Evolutionary conservation across 1,284 basidiomycete species (phyloP), one percentile per base, ranked within the genome.

Genomic region (Ustilago nuda): DNA sequence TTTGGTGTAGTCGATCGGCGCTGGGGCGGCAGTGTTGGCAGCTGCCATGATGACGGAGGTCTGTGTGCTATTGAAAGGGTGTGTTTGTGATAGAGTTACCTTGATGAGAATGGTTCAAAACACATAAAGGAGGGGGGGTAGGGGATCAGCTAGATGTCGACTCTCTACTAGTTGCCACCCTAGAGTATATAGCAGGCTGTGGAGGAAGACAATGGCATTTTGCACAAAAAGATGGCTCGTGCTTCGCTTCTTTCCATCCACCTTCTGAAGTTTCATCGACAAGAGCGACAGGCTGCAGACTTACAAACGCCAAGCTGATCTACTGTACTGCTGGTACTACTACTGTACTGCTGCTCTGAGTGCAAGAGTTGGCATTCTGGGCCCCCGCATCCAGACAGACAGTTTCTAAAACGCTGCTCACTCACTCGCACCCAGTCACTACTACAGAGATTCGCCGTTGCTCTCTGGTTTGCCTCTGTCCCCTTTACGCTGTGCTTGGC

Each of bases 1-100:
- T 35, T 79, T 76, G 32, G 76, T 68, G 39, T 79, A 83, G 73
- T 83, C 78, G 61, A 66, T 68, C 43, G 77, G 55, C 12, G 66
- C 51, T n/a, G 63, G 60, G 11, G 62, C 66, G 17, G 58, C 27
- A n/a, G 60, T 46, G 19, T 58, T 55, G 37, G 70, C 57, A 39
- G 66, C 62, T 52, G 62, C 59, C 62, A 65, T 68, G 15, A n/a
- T 62, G 33, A 45, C 4, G 23, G 23, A 39, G 35, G 23, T 35
- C 33, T 15, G 17, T 39, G 19, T 43, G 54, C 8, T n/a, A 12
- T 8, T 51, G 48, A 27, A 9, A 48, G n/a, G 9, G 6, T 33
- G 11, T 32, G 51, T 23, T 52, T 15, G 13, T 8, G 17, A 12
- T 48, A 11, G 45, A 48, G 45, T 48, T 4, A 37, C 4, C 39